Evolutionary conservation across 1,284 basidiomycete species (phyloP), one percentile per base, ranked within the genome.

Genomic region (Xerocomus minutiporus): DNA sequence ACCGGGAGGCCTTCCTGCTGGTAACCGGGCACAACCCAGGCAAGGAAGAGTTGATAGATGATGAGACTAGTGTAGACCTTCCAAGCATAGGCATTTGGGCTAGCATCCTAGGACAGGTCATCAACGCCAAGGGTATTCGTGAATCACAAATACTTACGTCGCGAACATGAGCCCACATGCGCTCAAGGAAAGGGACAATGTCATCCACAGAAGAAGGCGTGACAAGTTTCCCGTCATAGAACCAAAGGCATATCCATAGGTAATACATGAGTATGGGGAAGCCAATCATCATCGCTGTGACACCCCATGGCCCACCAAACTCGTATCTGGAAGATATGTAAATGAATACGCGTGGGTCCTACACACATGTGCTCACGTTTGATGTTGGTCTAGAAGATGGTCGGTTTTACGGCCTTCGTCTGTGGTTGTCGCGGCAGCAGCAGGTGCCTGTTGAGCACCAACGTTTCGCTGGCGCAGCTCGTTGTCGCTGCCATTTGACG

Each of bases 261-360:
- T 99, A 99, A 74, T 98, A 98, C 95, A 94, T 93, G 57, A 92
- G 78, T 36, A 86, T 71, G 0, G 96, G 96, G 71, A 99, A 99
- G 49, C 90, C 85, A 29, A 87, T 79, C 90, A 99, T 99, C 78
- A 99, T 98, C 29, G 88, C 89, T 9, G 85, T 73, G 40, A 95
- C 93, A 45, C 97, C 96, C 73, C 80, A 78, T 41, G 96, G 95
- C 8, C 96, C 96, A 60, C 96, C 97, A 65, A 99, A 99, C 73
- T 99, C 95, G 74, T 91, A 97, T 38, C 89, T 92, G 42, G 20
- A 9, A 57, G 38, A 54, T 47, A n/a, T 6, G 9, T 11, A 34
- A 61, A 56, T 58, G 51, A 60, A 57, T 20, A 39, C 12, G 52
- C 26, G 52, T 55, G 17, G 23, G 46, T 32, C 26, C 8, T 8